Evolutionary conservation across 108 stramenopile genomes (phyloP).

Genomic region (Craspedostauros australis): DNA sequence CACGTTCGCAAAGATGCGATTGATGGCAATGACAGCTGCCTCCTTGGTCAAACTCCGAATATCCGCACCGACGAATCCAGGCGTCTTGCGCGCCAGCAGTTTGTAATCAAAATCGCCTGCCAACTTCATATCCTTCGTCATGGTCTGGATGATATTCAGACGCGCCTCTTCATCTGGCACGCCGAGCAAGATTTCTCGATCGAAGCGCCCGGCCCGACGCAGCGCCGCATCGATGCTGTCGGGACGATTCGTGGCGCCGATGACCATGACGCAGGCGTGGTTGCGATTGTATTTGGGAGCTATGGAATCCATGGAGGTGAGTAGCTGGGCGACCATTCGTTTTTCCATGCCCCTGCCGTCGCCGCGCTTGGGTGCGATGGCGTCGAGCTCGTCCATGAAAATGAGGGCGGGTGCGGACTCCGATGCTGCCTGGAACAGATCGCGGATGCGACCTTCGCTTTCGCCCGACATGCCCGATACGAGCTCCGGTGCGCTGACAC

Average conservation of each 20-base stretch:
- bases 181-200: constrained; percentile 92
- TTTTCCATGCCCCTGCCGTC: constrained; percentile 95
- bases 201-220: constrained; percentile 95
- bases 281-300: constrained; percentile 59
- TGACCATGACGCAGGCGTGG: constrained; percentile 80
- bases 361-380: constrained; percentile 91
- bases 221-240: constrained; percentile 94
- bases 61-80: constrained; percentile 98
- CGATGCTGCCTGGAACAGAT: constrained; percentile 89
- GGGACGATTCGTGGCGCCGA: constrained; percentile 96
- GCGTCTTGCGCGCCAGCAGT: constrained; percentile 82
- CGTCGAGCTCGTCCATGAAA: constrained; percentile 98
- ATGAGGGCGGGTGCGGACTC: constrained; percentile 90
- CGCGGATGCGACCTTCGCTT: constrained; percentile 84
- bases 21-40: constrained; percentile 94
- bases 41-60: constrained; percentile 92
- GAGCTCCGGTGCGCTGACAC: constrained; percentile 94
- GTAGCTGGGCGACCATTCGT: constrained; percentile 93
- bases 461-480: constrained; percentile 95
- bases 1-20: constrained; percentile 82
- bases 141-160: constrained; percentile 74
- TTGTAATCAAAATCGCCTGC: constrained; percentile 78
- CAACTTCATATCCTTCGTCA: constrained; percentile 84
- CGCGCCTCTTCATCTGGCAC: constrained; percentile 95
- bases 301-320: constrained; percentile 90